Evolutionary conservation across 495 filamentous ascomycete species (phyloP), one percentile per base, ranked within the genome.

Genomic region (Aeminium ludgeri): DNA sequence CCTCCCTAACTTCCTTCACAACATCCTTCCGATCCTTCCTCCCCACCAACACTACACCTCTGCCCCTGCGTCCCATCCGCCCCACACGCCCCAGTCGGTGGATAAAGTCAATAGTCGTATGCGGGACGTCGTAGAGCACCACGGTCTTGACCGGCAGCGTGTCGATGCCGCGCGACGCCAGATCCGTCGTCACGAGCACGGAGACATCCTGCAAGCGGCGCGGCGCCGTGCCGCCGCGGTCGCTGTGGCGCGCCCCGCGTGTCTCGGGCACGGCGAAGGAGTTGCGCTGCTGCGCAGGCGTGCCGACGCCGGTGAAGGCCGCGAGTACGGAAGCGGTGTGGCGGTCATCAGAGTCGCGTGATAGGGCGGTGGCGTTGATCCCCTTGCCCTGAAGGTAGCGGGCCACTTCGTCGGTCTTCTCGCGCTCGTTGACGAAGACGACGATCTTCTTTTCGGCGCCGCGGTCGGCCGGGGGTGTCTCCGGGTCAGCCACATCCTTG

Each of bases 401-500:
- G 12, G 86, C 77, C 0, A 97, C 68, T 53, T 85, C 78, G 34
- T 71, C 65, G 0, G 89, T 78, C 48, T 80, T 82, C 53, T 96
- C 87, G 20, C 91, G 78, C 66, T 95, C 84, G 59, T 97, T 97
- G 57, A 97, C 91, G 51, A 97, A 97, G 0, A 97, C 87, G 45
- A 97, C 72, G 51, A 96, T 78, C 40, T 80, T 81, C 63, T 86
- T 92, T n/a, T 61, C 58, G 18, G 61, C 54, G 20, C 52, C 67
- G 13, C 55, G 56, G 3, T 46, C 46, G 7, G 59, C 49, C 15
- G 15, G 10, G 16, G 23, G 27, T 2, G 59, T 61, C 35, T 71
- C 71, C 20, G 53, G 57, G 20, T 65, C 67, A 27, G 70, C 68
- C 10, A 73, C 76, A 10, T 82, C 72, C 59, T 84, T 86, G 45